Conservation (phyloP, 1,284 basidiomycete genomes). For the Rhodotorula mucilaginosa region DNA sequence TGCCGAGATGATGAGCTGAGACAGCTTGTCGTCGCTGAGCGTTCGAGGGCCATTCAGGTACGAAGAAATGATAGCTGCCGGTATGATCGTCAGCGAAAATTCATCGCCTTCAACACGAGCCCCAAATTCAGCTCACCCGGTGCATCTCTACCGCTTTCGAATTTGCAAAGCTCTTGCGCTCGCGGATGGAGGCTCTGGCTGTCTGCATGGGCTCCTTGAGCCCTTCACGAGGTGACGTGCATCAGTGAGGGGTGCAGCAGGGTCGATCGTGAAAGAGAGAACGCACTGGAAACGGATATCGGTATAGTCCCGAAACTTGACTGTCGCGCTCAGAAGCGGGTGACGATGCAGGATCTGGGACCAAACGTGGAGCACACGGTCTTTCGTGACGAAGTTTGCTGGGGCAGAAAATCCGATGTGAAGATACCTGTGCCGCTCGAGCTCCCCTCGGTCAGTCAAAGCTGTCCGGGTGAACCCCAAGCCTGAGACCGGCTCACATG, state of each 20-base stretch:
- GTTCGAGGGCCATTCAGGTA: slow-evolving; percentile 72
- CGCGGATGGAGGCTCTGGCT: background rate
- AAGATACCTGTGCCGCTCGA: slow-evolving; percentile 44
- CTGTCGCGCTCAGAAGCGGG: slow-evolving; percentile 62
- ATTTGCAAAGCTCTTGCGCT: background rate
- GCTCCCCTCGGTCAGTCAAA: slow-evolving; percentile 54
- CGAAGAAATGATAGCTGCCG: slow-evolving; percentile 56
- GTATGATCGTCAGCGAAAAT: background rate
- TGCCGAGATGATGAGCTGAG: slow-evolving; percentile 64
- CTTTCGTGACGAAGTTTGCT: slow-evolving; percentile 51
- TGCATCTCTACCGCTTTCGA: background rate
- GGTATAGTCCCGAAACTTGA: slow-evolving; percentile 57
- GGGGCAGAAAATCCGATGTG: slow-evolving; percentile 63
- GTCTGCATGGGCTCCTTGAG: background rate
- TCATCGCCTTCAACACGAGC: background rate
- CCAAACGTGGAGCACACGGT: slow-evolving; percentile 63
- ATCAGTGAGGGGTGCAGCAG: background rate
- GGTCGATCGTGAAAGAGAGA: too few species aligned
- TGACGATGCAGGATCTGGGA: slow-evolving; percentile 65
- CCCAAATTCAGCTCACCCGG: background rate
- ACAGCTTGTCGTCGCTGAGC: slow-evolving; percentile 65
- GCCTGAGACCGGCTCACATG: slow-evolving; percentile 57
- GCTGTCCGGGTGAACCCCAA: fast-evolving
- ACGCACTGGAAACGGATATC: slow-evolving; percentile 65
- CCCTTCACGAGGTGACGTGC: background rate